Conservation (phyloP, 2,329 filamentous ascomycete genomes). For the Beauveria caledonica region DNA sequence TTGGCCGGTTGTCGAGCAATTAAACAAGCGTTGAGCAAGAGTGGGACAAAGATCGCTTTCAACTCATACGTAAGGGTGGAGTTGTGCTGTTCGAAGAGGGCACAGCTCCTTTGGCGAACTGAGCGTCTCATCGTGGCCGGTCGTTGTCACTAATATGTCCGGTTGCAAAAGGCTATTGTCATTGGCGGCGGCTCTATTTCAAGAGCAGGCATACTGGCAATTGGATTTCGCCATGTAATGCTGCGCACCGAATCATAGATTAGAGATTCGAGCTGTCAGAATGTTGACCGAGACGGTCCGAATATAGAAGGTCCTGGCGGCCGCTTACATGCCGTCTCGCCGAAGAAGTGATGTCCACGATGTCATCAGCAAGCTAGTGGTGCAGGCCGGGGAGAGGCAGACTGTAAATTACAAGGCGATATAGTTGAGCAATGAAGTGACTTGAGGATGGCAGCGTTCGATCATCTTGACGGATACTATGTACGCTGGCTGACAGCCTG, state of each 20-base stretch:
- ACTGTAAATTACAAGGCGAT: not conserved
- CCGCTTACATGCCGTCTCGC: not conserved
- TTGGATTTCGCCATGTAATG: not conserved
- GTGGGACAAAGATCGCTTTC: conserved; percentile 2
- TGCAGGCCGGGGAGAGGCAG: not conserved
- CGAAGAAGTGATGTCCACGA: not conserved
- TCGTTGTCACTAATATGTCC: not conserved
- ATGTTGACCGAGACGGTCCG: not conserved
- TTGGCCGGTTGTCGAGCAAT: not conserved
- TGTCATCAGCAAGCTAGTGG: not conserved
- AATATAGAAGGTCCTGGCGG: not conserved
- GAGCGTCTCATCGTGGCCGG: not conserved
- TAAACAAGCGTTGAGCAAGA: not conserved
- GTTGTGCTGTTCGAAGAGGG: not conserved
- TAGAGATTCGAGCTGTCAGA: not conserved
- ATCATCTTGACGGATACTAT: not conserved
- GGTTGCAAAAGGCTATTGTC: not conserved
- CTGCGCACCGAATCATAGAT: not conserved
- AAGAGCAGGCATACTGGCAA: not conserved
- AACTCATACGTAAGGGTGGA: not conserved
- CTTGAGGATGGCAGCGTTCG: not conserved
- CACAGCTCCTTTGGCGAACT: not conserved
- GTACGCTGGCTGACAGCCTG: not conserved
- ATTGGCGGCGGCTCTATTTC: not conserved
- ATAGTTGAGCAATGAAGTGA: not conserved